These are phyloP conservation scores for Malus hybrid DNA, from an alignment of 331 rosid species.

Conservation along the genomic window DNA sequence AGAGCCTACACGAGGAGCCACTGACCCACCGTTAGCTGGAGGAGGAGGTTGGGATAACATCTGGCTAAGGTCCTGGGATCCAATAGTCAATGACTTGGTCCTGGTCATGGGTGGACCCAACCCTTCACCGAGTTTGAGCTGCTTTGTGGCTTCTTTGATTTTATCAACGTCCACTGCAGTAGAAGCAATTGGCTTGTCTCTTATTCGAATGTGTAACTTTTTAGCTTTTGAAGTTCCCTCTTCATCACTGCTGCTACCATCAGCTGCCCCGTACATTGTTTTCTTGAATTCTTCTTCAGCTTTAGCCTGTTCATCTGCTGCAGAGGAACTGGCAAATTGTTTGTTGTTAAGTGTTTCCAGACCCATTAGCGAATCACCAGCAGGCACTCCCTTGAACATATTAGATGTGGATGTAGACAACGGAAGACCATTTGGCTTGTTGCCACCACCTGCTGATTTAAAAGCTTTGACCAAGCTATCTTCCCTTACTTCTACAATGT, in stretches of 20 bases:
- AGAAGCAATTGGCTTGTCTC: slow-evolving; percentile 72
- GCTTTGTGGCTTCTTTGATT: slow-evolving; percentile 91
- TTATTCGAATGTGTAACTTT: slow-evolving; percentile 72
- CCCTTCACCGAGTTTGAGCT: slow-evolving; percentile 72
- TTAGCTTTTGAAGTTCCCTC: slow-evolving; percentile 75
- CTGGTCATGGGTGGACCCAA: slow-evolving; percentile 58
- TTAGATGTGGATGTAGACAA: slow-evolving; percentile 30
- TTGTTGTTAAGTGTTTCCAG: slow-evolving; percentile 53
- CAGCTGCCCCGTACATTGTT: slow-evolving; percentile 77
- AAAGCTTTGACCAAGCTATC: slow-evolving; percentile 73
- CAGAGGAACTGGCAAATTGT: slow-evolving; percentile 43
- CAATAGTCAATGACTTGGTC: slow-evolving; percentile 59
- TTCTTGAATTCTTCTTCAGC: slow-evolving; percentile 97
- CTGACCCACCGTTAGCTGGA: slow-evolving; percentile 35
- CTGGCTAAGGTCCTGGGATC: slow-evolving; percentile 72
- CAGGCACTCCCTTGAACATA: slow-evolving; percentile 39
- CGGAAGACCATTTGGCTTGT: slow-evolving; percentile 51
- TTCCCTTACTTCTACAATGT: slow-evolving; percentile 83
- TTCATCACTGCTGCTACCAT: slow-evolving; percentile 94
- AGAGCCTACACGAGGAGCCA: slow-evolving; percentile 41
- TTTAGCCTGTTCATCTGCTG: slow-evolving; percentile 77
- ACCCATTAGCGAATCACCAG: slow-evolving; percentile 54
- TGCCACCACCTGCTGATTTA: slow-evolving; percentile 36
- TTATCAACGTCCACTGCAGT: slow-evolving; percentile 78
- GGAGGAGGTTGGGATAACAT: slow-evolving; percentile 44